phyloP scores from a whole-genome alignment of 2,329 filamentous ascomycete genomes.

The Sporothrix variecibatus region DNA sequence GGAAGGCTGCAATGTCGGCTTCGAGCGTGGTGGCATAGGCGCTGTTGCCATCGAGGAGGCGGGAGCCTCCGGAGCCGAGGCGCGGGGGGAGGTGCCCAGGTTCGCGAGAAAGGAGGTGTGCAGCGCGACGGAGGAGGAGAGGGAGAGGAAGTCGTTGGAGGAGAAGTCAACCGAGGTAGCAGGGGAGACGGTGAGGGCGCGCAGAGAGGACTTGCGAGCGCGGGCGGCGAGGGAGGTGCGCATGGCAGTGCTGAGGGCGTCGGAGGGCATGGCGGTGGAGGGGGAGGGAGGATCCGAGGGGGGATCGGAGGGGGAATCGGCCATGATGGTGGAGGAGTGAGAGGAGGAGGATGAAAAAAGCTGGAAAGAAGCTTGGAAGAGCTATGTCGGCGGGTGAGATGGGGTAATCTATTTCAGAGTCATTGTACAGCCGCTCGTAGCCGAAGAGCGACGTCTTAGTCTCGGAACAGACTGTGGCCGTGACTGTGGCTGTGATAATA shows the following conservation, averaged over 20 bases:
- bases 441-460: background rate
- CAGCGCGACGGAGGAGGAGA: conserved; percentile 48
- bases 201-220: conserved; percentile 16
- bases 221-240: background rate
- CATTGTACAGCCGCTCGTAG: background rate
- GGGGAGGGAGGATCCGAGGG: background rate
- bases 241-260: background rate
- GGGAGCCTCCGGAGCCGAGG: conserved; percentile 6
- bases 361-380: background rate
- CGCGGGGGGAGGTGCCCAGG: background rate
- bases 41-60: conserved; percentile 31
- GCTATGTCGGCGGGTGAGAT: background rate
- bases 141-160: conserved; percentile 78
- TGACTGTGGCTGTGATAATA: background rate
- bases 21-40: conserved; percentile 49
- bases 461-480: background rate
- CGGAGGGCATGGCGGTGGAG: background rate
- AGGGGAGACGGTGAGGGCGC: conserved; percentile 5
- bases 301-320: background rate
- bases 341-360: background rate
- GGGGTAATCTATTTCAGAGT: background rate
- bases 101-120: conserved; percentile 48
- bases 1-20: conserved; percentile 49
- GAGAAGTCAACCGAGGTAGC: conserved; percentile 61
- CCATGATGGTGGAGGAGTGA: background rate